Base-by-base conservation (phyloP, 306 rosid genomes). In the Pueraria montana region DNA sequence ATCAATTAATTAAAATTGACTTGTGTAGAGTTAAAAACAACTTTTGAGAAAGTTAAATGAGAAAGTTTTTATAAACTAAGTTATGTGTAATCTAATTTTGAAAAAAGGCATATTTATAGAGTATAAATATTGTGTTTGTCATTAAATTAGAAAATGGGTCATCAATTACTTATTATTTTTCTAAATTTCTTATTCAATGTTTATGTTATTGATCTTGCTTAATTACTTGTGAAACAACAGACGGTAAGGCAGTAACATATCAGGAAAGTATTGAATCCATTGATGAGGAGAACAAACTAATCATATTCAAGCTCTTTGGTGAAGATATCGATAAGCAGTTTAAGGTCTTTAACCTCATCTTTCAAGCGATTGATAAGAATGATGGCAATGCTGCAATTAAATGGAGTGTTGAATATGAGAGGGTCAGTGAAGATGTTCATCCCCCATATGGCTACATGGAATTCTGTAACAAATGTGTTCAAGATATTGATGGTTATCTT, bases 161-260 rank as follows among this genome's bases (percentile, higher is more conserved):
- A 27, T 1, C 3, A 27, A 27, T 27, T 1, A 27, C 3, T 27
- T 1, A 27, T 27, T 27, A 27, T 27, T 27, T 27, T 27, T 27
- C 30, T 27, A 27, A 27, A 27, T 27, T 27, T 27, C 40, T 36
- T 36, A 36, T 36, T 0, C 3, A 40, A 21, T 21, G 63, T 21
- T 21, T 56, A n/a, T 23, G 34, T 23, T 24, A 11, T 23, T 23
- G 34, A 12, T 58, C 5, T 58, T 23, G 6, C 0, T 11, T 21
- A 0, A 27, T 27, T 27, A 1, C 1, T 58, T 58, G 21, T 55
- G 21, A 55, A 18, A 11, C 6, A 23, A 10, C 34, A 80, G 78
- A 72, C 11, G 84, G 84, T 4, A 32, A 80, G 70, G 52, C 23
- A 5, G 43, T 9, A 43, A 61, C 74, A 32, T 72, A 52, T 40